Conservation (phyloP, 441 rosid genomes). For the Brassica hybrid region DNA sequence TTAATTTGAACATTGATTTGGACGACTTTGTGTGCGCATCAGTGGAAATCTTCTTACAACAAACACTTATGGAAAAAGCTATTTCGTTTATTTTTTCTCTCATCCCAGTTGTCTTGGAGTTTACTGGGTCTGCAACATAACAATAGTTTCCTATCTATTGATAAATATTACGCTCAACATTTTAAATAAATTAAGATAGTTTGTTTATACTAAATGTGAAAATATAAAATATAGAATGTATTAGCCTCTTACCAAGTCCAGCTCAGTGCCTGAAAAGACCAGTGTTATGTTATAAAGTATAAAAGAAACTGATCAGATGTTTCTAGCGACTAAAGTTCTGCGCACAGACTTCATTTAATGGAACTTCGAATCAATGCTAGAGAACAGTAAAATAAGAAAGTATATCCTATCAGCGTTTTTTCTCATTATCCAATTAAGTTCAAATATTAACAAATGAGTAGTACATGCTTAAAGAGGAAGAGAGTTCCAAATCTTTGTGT, state of each 20-base stretch:
- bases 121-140: no score
- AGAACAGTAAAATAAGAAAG: conserved; percentile 30
- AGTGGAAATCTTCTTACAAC: no score
- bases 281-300: conserved; percentile 6
- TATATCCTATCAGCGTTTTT: conserved; percentile 17
- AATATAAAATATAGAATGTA: no score
- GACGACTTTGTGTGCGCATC: no score
- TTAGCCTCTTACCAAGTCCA: conserved; percentile 15
- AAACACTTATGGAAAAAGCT: no score
- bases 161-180: no score
- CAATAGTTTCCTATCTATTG: no score
- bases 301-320: conserved; percentile 7
- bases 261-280: conserved; percentile 18
- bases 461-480: conserved; percentile 40
- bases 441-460: conserved; percentile 23
- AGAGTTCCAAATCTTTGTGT: conserved; percentile 33
- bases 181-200: no score
- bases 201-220: no score
- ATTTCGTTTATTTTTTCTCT: no score
- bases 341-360: conserved; percentile 31
- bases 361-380: conserved; percentile 5
- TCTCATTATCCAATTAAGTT: conserved; percentile 15
- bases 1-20: no score
- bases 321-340: conserved; percentile 30
- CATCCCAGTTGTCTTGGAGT: no score